Evolutionary conservation across 2,329 filamentous ascomycete genomes (phyloP), one percentile per base, ranked within the genome.

Genomic region (Diaporthe sp.): DNA sequence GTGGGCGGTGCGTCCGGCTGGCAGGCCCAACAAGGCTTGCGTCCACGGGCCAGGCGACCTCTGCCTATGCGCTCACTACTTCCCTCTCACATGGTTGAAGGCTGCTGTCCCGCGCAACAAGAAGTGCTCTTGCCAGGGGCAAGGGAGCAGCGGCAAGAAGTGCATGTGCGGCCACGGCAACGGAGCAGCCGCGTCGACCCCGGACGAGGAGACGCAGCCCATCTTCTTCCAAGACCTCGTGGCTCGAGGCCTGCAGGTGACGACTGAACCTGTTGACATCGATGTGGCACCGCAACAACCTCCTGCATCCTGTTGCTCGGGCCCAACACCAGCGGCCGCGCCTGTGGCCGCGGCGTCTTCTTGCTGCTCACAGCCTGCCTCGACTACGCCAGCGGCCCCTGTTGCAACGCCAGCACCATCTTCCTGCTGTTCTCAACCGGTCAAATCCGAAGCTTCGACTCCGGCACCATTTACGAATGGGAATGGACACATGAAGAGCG

Each of bases 21-120:
- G 93, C 25, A 88, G 93, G 68, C 93, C 93, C 12, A 84, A 94
- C 73, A 94, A 92, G 82, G 89, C 90, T 72, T 94, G 93, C 80
- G 92, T 93, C 72, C 93, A 94, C 79, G 89, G 91, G 9, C 87
- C 88, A 42, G 90, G 90, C 70, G 89, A 89, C 85, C n/a, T 94
- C 92, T 82, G 88, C 87, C 47, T 93, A 91, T 81, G 88, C 88
- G 76, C 76, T 8, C 76, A 77, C 58, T 77, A 75, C 71, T 77
- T 77, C 20, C 76, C 76, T 20, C 73, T 77, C 22, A 77, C 76
- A 28, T 77, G 76, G 76, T 63, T 77, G 8, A 93, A 92, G 22
- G 91, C 90, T 47, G 91, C 91, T 10, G 90, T 93, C 74, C 90
- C 91, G 1, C 87, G 88, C 78, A 89, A 89, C 77, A 88, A 90